A percentile compares a stretch with the other conserved stretches of the same genome.
phyloP scores from a whole-genome alignment of 2,329 filamentous ascomycete genomes.

The Fonsecaea nubica region DNA sequence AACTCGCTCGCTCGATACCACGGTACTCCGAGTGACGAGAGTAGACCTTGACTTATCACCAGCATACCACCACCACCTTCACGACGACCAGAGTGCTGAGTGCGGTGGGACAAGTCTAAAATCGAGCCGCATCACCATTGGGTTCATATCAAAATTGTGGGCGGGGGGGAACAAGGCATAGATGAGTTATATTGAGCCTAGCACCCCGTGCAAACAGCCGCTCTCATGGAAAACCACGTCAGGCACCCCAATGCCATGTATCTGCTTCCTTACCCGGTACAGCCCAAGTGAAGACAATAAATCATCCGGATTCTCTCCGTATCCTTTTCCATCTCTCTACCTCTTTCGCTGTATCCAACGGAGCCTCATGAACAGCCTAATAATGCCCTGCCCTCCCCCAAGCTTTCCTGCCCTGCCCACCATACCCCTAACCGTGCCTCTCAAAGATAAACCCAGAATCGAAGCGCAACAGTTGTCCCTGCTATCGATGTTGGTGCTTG shows the following conservation, averaged over 20 bases:
- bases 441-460: not conserved
- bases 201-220: not conserved
- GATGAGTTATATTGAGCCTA: not conserved
- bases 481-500: slow-evolving; percentile 11
- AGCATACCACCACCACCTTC: no score
- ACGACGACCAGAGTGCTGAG: no score
- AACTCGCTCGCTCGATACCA: no score
- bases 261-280: not conserved
- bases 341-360: slow-evolving; percentile 6
- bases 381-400: not conserved
- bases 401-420: not conserved
- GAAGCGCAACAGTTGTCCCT: not conserved
- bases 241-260: not conserved
- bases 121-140: no score
- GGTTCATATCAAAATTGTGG: not conserved
- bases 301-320: not conserved
- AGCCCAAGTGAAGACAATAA: not conserved
- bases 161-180: not conserved
- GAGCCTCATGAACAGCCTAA: not conserved
- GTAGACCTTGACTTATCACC: no score
- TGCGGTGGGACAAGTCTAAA: no score
- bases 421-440: not conserved
- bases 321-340: not conserved
- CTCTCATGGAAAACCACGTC: not conserved
- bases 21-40: no score